Percentiles rank a stretch among this genome's conserved stretches.
Conservation (phyloP, 23 red algal genomes). For the Gracilariopsis chorda region DNA sequence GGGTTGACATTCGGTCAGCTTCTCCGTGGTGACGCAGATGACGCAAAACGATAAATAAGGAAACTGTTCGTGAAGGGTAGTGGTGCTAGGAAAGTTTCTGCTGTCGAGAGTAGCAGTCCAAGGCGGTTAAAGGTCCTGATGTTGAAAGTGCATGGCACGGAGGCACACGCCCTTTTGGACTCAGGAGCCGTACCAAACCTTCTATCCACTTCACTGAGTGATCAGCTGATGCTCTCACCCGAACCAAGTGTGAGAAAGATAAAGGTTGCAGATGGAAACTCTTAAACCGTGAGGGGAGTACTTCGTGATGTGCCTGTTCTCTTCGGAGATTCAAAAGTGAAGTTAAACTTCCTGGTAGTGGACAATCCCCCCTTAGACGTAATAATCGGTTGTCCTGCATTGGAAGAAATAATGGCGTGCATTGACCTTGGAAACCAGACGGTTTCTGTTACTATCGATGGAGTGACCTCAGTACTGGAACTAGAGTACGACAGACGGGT, state of each 20-base stretch:
- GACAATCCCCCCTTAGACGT: not conserved
- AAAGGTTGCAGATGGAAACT: not conserved
- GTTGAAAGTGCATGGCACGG: not conserved
- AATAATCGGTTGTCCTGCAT: not conserved
- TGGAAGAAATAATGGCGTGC: not conserved
- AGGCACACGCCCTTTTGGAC: not conserved
- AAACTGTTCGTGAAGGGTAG: no score
- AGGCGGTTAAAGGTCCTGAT: not conserved
- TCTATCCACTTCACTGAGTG: not conserved
- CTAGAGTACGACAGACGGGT: no score
- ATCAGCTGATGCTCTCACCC: not conserved
- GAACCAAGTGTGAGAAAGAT: not conserved
- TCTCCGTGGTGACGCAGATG: not conserved
- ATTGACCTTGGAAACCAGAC: not conserved
- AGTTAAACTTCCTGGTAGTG: not conserved
- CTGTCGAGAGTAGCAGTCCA: not conserved
- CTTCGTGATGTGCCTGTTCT: not conserved
- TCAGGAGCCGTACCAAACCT: not conserved
- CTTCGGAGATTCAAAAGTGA: not conserved
- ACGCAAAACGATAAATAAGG: not conserved
- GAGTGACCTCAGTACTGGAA: no score
- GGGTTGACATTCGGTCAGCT: constrained; percentile 3
- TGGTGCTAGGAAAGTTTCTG: not conserved
- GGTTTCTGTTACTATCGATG: no score
- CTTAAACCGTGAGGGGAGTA: not conserved